A percentile compares a stretch with the other conserved stretches of the same genome.
phyloP scores from a whole-genome alignment of 2,329 filamentous ascomycete species.

The Colletotrichum lupini region DNA sequence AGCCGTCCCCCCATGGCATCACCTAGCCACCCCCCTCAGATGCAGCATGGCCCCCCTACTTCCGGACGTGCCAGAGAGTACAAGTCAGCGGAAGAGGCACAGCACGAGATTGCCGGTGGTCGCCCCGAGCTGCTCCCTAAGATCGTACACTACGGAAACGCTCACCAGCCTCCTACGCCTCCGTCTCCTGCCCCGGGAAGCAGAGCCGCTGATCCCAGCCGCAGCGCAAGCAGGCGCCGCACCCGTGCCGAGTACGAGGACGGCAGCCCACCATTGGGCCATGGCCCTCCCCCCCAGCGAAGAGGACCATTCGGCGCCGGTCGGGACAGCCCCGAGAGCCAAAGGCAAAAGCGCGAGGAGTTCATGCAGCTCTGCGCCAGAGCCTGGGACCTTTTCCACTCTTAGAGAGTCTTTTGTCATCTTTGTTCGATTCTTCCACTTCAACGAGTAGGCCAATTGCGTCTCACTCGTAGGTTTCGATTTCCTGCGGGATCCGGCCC shows the following conservation, averaged over 20 bases:
- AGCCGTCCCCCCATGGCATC: conserved; percentile 77
- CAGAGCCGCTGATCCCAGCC: conserved; percentile 59
- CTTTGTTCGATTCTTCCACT: conserved; percentile 33
- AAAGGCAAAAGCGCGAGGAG: conserved; percentile 89
- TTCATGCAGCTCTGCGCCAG: conserved; percentile 87
- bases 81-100: conserved; percentile 94
- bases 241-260: conserved; percentile 94
- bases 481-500: conserved; percentile 11
- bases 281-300: conserved; percentile 71
- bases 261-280: conserved; percentile 84
- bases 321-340: conserved; percentile 84
- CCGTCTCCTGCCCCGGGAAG: conserved; percentile 77
- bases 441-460: not conserved
- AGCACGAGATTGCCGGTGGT: conserved; percentile 90
- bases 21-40: conserved; percentile 74
- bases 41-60: conserved; percentile 56
- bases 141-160: conserved; percentile 91
- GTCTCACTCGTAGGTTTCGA: conserved; percentile 1
- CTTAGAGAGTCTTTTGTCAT: conserved; percentile 60
- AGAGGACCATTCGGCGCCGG: conserved; percentile 83
- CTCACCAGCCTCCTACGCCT: conserved; percentile 89
- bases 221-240: conserved; percentile 76
- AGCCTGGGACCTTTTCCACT: conserved; percentile 98
- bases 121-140: conserved; percentile 91
- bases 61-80: conserved; percentile 83